Conservation (phyloP, 768 basidiomycete genomes). For the Mycena amicta region DNA sequence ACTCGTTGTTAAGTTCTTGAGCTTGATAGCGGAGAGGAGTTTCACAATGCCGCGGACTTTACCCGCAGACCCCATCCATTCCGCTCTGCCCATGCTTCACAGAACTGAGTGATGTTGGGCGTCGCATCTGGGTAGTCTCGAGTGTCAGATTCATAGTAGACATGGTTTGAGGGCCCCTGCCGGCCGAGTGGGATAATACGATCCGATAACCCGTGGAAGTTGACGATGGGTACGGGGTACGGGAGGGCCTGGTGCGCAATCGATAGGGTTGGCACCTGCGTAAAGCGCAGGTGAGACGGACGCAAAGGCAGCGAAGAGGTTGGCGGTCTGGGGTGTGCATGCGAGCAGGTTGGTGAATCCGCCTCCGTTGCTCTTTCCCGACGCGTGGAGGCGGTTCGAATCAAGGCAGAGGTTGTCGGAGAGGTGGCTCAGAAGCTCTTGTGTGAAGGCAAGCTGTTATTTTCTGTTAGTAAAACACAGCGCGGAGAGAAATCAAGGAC, state of each 20-base stretch:
- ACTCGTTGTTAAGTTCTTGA: too few species aligned
- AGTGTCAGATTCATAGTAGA: not conserved
- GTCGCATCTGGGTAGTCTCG: constrained; percentile 8
- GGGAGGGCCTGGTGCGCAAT: constrained; percentile 13
- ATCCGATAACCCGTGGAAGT: constrained; percentile 16
- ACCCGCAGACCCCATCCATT: constrained; percentile 11
- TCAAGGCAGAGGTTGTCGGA: constrained; percentile 20
- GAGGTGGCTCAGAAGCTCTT: constrained; percentile 12
- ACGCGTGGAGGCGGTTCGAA: constrained; percentile 19
- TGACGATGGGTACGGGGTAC: too few species aligned
- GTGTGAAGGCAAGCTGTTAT: constrained; percentile 19
- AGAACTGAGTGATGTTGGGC: constrained; percentile 19
- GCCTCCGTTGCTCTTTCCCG: constrained; percentile 22
- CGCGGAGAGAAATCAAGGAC: too few species aligned
- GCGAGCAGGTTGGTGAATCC: constrained; percentile 23
- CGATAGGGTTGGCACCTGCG: constrained; percentile 16
- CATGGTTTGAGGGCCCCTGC: too few species aligned
- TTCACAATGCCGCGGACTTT: not conserved
- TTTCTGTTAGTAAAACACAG: too few species aligned
- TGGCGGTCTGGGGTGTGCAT: constrained; percentile 18
- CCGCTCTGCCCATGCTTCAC: constrained; percentile 20
- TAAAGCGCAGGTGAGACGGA: constrained; percentile 21
- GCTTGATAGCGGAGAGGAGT: not conserved
- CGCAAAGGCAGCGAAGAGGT: constrained; percentile 20
- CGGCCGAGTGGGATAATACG: constrained; percentile 10